These are phyloP conservation scores for Brettanomyces nanus DNA, from an alignment of 805 yeast genomes.

Conservation along the genomic window DNA sequence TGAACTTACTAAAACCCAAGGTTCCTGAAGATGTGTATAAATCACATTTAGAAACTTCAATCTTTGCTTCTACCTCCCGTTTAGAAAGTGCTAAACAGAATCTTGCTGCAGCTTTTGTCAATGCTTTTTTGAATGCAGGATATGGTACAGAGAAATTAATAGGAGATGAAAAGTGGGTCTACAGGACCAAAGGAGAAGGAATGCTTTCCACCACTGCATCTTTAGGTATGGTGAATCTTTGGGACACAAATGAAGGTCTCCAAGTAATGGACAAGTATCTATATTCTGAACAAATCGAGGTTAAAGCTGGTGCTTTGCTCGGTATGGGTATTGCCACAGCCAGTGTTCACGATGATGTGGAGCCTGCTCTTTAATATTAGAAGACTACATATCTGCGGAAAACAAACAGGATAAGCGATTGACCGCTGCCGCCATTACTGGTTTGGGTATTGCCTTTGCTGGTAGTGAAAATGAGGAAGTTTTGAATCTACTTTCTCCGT, in stretches of 20 bases:
- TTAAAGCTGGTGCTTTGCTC: conserved; percentile 92
- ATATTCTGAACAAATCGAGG: conserved; percentile 76
- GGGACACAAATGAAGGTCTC: conserved; percentile 87
- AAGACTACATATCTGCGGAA: conserved; percentile 48
- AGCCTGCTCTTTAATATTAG: conserved; percentile 83
- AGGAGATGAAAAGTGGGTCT: conserved; percentile 74
- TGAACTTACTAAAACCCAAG: conserved; percentile 82
- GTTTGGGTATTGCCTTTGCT: conserved; percentile 90
- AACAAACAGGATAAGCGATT: conserved; percentile 51
- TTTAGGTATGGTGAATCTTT: conserved; percentile 79
- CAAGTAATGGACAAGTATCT: conserved; percentile 84
- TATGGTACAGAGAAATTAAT: conserved; percentile 79
- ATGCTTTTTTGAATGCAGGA: conserved; percentile 85
- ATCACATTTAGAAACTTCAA: conserved; percentile 70
- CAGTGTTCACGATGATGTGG: conserved; percentile 93
- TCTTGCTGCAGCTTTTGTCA: conserved; percentile 90
- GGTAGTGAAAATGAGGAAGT: conserved; percentile 88
- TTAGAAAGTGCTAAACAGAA: conserved; percentile 93
- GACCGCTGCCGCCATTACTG: conserved; percentile 77
- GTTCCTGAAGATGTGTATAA: conserved; percentile 94
- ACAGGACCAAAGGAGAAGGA: conserved; percentile 85
- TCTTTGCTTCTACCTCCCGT: conserved; percentile 44
- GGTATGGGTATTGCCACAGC: conserved; percentile 92
- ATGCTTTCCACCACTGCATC: conserved; percentile 90
- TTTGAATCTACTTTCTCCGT: conserved; percentile 65